Conservation (phyloP, 2,329 filamentous ascomycete species). For the Teratosphaeria pseudoeucalypti region DNA sequence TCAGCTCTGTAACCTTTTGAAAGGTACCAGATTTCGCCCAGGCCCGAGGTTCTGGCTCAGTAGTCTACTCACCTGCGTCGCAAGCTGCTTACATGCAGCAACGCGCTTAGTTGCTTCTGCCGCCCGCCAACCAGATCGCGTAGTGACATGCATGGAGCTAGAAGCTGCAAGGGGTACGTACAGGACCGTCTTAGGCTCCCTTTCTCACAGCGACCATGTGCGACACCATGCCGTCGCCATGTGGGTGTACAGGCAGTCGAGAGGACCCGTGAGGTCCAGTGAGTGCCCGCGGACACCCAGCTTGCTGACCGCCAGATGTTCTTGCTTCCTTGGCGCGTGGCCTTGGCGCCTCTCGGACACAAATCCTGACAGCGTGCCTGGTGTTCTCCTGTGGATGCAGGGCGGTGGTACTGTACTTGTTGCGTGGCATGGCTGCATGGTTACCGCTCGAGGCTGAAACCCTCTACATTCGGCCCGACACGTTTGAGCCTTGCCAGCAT, state of each 20-base stretch:
- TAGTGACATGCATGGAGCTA: conserved; percentile 1
- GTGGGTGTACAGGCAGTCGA: not conserved
- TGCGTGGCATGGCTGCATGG: not conserved
- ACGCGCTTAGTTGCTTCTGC: conserved; percentile 7
- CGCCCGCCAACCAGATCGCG: not conserved
- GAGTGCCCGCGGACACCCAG: not conserved
- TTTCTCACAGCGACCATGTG: not conserved
- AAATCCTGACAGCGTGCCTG: not conserved
- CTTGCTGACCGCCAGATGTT: not conserved
- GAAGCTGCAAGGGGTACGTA: conserved; percentile 2
- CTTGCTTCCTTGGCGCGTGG: not conserved
- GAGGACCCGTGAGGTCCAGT: not conserved
- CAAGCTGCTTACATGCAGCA: conserved; percentile 13
- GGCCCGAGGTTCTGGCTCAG: not conserved
- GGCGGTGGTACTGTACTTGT: no score
- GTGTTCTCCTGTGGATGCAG: not conserved
- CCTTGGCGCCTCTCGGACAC: not conserved
- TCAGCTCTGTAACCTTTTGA: not conserved
- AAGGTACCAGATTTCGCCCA: not conserved
- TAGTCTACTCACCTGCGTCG: not conserved
- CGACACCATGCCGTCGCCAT: not conserved
- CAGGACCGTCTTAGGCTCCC: not conserved
- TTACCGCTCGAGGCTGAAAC: not conserved
- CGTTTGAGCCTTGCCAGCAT: not conserved
- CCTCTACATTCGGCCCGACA: not conserved